These are phyloP conservation scores for Talaromyces liani DNA, from an alignment of 495 filamentous ascomycete genomes.

Conservation along the genomic window DNA sequence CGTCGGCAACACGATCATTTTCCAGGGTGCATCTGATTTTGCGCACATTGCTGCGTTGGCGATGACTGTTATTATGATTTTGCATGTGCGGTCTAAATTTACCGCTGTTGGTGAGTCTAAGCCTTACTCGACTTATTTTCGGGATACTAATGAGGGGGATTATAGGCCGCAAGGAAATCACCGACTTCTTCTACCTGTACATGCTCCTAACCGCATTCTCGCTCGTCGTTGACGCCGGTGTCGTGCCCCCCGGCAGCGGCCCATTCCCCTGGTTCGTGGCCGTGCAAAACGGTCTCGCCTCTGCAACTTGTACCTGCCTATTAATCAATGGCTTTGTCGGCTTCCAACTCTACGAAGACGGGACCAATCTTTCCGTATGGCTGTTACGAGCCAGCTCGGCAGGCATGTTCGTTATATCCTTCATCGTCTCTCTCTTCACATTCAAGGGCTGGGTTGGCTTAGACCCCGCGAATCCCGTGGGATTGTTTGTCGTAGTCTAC, in stretches of 20 bases:
- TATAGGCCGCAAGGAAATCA: slow-evolving; percentile 84
- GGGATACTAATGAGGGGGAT: too few species aligned
- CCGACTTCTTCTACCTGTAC: slow-evolving; percentile 95
- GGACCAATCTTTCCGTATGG: slow-evolving; percentile 93
- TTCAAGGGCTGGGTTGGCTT: slow-evolving; percentile 91
- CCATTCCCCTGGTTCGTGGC: slow-evolving; percentile 89
- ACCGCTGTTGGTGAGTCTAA: slow-evolving; percentile 81
- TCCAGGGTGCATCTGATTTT: slow-evolving; percentile 84
- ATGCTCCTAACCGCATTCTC: slow-evolving; percentile 83
- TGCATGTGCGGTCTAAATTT: slow-evolving; percentile 95
- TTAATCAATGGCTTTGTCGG: slow-evolving; percentile 98
- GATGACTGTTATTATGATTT: slow-evolving; percentile 94
- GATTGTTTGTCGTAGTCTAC: slow-evolving; percentile 89
- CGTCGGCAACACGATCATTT: slow-evolving; percentile 96
- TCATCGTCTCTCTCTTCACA: slow-evolving; percentile 79
- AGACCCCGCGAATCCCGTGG: slow-evolving; percentile 74
- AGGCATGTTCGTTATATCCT: slow-evolving; percentile 79
- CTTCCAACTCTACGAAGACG: slow-evolving; percentile 98
- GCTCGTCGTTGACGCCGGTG: slow-evolving; percentile 86
- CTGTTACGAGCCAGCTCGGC: slow-evolving; percentile 71
- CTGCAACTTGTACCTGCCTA: slow-evolving; percentile 79
- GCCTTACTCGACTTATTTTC: background rate
- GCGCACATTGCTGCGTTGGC: slow-evolving; percentile 85
- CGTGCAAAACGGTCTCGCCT: slow-evolving; percentile 82
- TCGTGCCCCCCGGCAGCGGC: slow-evolving; percentile 71